Percentiles rank a stretch among this genome's conserved stretches.
Conservation (phyloP, 345 rosid species). For the Salix caprea region DNA sequence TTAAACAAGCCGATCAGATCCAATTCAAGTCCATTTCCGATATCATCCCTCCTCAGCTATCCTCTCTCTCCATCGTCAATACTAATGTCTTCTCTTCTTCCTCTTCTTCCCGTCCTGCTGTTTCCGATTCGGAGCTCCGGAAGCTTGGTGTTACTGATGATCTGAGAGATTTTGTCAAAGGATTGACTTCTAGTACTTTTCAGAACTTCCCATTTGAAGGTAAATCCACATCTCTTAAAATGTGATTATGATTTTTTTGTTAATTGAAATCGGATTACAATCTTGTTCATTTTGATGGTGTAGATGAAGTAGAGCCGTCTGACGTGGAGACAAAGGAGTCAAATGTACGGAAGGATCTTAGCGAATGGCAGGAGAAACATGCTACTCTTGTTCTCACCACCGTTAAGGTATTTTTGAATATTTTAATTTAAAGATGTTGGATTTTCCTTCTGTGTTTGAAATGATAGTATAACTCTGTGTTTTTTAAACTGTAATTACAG, state of each 20-base stretch:
- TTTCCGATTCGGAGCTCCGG: conserved; percentile 50
- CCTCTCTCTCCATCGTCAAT: conserved; percentile 40
- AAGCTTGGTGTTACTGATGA: conserved; percentile 81
- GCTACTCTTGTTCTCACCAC: conserved; percentile 86
- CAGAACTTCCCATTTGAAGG: conserved; percentile 78
- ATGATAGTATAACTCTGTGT: neutral
- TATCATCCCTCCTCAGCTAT: conserved; percentile 55
- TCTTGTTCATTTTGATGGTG: conserved; percentile 15
- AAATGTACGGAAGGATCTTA: conserved; percentile 83
- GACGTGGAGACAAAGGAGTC: conserved; percentile 41
- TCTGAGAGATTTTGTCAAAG: conserved; percentile 75
- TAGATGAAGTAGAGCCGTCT: conserved; percentile 44
- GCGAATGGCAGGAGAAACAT: conserved; percentile 94
- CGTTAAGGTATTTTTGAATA: conserved; percentile 57
- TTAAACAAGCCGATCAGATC: conserved; percentile 90
- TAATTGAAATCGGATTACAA: neutral
- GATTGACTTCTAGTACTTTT: conserved; percentile 72
- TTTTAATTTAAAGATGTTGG: neutral
- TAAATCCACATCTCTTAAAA: neutral
- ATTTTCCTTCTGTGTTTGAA: neutral
- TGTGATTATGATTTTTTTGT: neutral
- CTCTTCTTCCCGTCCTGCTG: conserved; percentile 29
- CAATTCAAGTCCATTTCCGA: conserved; percentile 75
- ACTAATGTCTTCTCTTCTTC: conserved; percentile 10
- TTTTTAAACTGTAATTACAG: conserved; percentile 33